Base-by-base conservation (phyloP, 2,329 filamentous ascomycete genomes). In the Cladosporium colombiae region DNA sequence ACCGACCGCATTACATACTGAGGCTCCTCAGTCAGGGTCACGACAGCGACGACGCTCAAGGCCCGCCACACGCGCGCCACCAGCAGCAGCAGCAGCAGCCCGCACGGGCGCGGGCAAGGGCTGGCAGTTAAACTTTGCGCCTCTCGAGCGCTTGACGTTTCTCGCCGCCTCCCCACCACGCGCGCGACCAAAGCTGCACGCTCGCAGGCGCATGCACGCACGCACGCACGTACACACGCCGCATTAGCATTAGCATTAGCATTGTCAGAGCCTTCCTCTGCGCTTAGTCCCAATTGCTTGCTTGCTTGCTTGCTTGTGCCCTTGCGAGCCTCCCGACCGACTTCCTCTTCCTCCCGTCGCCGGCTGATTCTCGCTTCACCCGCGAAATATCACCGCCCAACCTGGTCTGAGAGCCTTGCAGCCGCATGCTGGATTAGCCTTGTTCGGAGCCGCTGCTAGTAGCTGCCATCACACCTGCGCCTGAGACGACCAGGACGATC, bases 321-420 rank as follows among this genome's bases (percentile, higher is more conserved):
- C 16, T 25, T 57, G 53, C 29, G 18, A 31, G 53, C 53, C 53
- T 57, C 53, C 53, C 53, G 18, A 37, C 59, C 50, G 50, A 52
- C 60, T 63, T 52, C 56, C 56, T 44, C 56, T 40, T 58, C 56
- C 60, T 63, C 33, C 60, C 60, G 44, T 55, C 49, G 50, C 59
- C 60, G 60, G 60, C 35, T 63, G 50, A 63, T 63, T 63, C 60
- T 63, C 60, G 60, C 60, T 61, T 44, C 60, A 44, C 60, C 60
- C 60, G 60, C 60, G 60, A 63, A 63, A 55, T 29, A 63, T 55
- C 49, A 63, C 60, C 60, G 60, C 60, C 60, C 60, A 63, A 63
- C 58, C 60, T 63, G 60, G 60, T 63, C 60, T 63, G 60, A 63
- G 60, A 63, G 60, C 60, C 60, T 52, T 55, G 60, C 60, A 55